Conservation (phyloP, 1,139 yeast species). For the Meyerozyma elateridarum region DNA sequence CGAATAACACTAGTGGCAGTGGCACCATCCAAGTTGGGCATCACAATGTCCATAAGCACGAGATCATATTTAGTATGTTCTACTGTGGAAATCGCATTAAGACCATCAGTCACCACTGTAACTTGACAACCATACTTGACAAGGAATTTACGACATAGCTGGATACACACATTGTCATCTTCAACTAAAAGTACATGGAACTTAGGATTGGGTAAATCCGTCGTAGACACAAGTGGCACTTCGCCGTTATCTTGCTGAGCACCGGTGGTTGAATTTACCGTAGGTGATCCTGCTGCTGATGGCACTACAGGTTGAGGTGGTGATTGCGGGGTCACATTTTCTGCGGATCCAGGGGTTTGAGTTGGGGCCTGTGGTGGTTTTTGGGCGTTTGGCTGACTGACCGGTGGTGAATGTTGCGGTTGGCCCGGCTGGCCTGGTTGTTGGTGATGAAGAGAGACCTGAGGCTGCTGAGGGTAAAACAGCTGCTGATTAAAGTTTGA, state of each 20-base stretch:
- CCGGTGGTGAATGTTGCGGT: constrained; percentile 1
- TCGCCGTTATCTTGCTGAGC: constrained; percentile 6
- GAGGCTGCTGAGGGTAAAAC: constrained; percentile 10
- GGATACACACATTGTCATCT: constrained; percentile 82
- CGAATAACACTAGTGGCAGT: constrained; percentile 86
- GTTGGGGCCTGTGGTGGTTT: constrained; percentile 7
- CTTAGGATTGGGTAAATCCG: constrained; percentile 36
- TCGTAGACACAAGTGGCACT: constrained; percentile 19
- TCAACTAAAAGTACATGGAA: constrained; percentile 79
- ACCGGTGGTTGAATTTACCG: constrained; percentile 4
- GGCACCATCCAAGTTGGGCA: constrained; percentile 94
- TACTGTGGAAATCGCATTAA: constrained; percentile 78
- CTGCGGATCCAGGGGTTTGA: constrained; percentile 7
- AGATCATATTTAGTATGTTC: constrained; percentile 75
- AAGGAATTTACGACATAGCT: constrained; percentile 70
- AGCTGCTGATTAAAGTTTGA: constrained; percentile 7
- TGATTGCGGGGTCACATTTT: constrained; percentile 11
- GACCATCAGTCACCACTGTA: constrained; percentile 88
- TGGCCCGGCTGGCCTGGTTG: constrained; percentile 5
- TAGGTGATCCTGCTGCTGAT: constrained; percentile 9
- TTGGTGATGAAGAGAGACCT: constrained; percentile 6
- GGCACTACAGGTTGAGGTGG: constrained; percentile 10
- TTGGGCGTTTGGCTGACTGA: constrained; percentile 1
- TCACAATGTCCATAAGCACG: constrained; percentile 88
- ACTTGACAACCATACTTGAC: constrained; percentile 89